phyloP scores from a whole-genome alignment of 305 asterid species.

The Solanum aculeatissimum region DNA sequence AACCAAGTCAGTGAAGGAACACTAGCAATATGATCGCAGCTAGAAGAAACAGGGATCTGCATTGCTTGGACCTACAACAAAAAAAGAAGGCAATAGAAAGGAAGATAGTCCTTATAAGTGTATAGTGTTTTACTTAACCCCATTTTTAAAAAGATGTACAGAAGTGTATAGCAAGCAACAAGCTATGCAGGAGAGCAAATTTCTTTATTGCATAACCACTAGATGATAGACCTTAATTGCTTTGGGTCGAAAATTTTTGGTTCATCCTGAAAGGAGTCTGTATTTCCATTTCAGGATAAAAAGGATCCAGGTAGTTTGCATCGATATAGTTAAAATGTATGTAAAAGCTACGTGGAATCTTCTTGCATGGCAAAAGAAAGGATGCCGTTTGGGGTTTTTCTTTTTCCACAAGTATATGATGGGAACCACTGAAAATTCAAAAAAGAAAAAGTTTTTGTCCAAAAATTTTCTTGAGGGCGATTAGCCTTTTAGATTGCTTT shows the following conservation, averaged over 20 bases:
- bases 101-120: constrained; percentile 12
- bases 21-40: constrained; percentile 15
- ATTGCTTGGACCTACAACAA: background rate
- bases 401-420: background rate
- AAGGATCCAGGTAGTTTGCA: background rate
- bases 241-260: constrained; percentile 20
- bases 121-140: constrained; percentile 27
- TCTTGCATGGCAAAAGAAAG: background rate
- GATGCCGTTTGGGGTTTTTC: background rate
- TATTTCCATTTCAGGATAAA: background rate
- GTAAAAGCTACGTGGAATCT: background rate
- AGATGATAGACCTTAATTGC: constrained; percentile 6
- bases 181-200: background rate
- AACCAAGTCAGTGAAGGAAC: constrained; percentile 57
- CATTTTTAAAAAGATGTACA: constrained; percentile 23
- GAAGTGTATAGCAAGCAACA: background rate
- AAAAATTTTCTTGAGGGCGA: background rate
- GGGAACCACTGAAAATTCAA: background rate
- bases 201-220: background rate
- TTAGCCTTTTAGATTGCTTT: background rate
- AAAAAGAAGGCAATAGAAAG: constrained; percentile 2
- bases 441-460: background rate
- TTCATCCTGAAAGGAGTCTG: background rate
- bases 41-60: constrained; percentile 1
- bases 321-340: background rate